Evolutionary conservation across 768 basidiomycete genomes (phyloP), one percentile per base, ranked within the genome.

Genomic region (Cystofilobasidium capitatum): DNA sequence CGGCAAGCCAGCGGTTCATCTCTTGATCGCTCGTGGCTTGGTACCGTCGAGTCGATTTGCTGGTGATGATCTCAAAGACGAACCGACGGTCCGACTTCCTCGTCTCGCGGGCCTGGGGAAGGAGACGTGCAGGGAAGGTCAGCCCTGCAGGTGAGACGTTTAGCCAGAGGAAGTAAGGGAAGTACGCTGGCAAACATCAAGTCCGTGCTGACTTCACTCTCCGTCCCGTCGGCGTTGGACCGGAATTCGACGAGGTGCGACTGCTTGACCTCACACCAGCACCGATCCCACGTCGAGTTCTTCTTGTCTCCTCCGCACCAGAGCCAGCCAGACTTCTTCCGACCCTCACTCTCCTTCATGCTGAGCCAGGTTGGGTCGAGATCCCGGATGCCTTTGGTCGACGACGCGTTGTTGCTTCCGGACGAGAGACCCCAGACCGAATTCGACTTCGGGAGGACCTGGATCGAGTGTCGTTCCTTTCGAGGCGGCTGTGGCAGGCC

Each of bases 191-290:
- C 66, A 20, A 68, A 68, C 66, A 68, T 68, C 22, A 68, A 54
- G 37, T 68, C 51, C 13, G 66, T 68, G n/a, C 59, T 36, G 8
- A 31, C 20, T 26, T 51, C 54, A 10, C 26, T 45, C 54, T 62
- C 60, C 61, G 57, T 54, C 1, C 66, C 61, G 3, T 61, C 59
- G 8, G 49, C 29, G 26, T 29, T 60, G 3, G 49, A 6, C 16
- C 61, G 54, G 22, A 62, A 47, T 61, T 68, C 66, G 33, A 68
- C 22, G n/a, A 68, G 37, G 33, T 68, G 44, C 33, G 61, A 62
- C 55, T 68, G 66, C 37, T 58, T 68, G 54, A 68, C 61, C 44
- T 68, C 66, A 45, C 66, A 68, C 66, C 66, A 68, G 44, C 61
- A 68, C 10, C 44, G 51, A 3, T 55, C 51, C 51, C 51, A 55